Conservation (phyloP, 768 basidiomycete genomes). For the Mycena chlorophos region DNA sequence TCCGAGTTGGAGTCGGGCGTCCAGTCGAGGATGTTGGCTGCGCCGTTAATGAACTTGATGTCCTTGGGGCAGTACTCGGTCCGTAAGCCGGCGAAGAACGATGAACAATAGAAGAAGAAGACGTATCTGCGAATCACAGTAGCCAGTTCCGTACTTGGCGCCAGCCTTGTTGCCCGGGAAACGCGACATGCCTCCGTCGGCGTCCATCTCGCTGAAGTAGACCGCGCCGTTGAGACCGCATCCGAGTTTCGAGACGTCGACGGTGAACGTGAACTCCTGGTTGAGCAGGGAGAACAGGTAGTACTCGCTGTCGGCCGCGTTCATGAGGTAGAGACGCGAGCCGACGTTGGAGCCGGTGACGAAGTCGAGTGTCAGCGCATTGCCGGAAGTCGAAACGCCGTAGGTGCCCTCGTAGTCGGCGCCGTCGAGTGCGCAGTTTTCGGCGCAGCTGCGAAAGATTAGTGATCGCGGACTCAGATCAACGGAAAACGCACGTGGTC, state of each 20-base stretch:
- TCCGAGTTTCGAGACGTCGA: conserved; percentile 56
- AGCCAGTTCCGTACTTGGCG: conserved; percentile 42
- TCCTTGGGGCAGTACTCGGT: conserved; percentile 45
- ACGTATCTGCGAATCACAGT: conserved; percentile 41
- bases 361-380: conserved; percentile 50
- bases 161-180: conserved; percentile 57
- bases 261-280: conserved; percentile 63
- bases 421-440: conserved; percentile 41
- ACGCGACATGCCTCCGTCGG: conserved; percentile 51
- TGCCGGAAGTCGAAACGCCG: conserved; percentile 50
- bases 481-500: conserved; percentile 13
- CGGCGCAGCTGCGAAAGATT: no score
- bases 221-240: conserved; percentile 63
- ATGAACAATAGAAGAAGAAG: no score
- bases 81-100: not conserved
- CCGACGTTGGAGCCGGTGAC: conserved; percentile 45
- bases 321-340: conserved; percentile 53
- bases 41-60: conserved; percentile 60
- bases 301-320: conserved; percentile 42
- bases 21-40: conserved; percentile 51
- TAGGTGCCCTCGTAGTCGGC: conserved; percentile 53
- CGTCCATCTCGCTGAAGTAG: conserved; percentile 58
- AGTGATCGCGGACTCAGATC: no score
- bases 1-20: conserved; percentile 33
- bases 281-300: conserved; percentile 47